Conservation (phyloP, 164 flowering plant species). For the Kalanchoe fedtschenkoi region DNA sequence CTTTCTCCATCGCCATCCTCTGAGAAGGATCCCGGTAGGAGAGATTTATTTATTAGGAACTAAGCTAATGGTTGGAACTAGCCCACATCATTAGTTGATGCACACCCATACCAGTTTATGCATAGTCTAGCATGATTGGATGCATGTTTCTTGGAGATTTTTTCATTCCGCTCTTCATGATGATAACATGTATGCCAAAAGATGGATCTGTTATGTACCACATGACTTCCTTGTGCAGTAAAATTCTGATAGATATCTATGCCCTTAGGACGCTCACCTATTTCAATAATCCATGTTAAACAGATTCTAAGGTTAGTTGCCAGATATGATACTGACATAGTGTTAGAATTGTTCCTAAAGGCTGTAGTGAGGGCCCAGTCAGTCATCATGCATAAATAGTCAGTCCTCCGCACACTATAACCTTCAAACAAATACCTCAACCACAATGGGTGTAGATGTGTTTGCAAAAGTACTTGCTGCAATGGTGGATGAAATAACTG, state of each 20-base stretch:
- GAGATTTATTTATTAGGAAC: background rate
- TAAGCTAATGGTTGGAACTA: background rate
- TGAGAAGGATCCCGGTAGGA: conserved; percentile 36
- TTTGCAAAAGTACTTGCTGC: conserved; percentile 55
- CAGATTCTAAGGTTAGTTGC: background rate
- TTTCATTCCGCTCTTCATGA: background rate
- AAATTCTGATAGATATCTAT: too few species aligned
- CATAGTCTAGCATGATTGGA: too few species aligned
- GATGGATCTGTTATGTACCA: background rate
- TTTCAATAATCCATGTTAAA: too few species aligned
- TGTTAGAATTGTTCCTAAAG: conserved; percentile 12
- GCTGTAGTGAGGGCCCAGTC: conserved; percentile 17
- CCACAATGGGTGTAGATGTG: conserved; percentile 41
- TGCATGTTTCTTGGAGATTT: too few species aligned
- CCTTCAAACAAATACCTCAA: conserved; percentile 17
- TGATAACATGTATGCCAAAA: background rate
- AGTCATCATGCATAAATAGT: conserved; percentile 12
- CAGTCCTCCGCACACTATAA: conserved; percentile 14
- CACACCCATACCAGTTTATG: too few species aligned
- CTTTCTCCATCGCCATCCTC: conserved; percentile 27
- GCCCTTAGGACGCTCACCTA: too few species aligned
- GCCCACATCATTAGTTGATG: too few species aligned
- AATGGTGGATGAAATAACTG: conserved; percentile 77
- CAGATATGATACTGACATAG: conserved; percentile 5
- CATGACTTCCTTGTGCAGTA: too few species aligned